These are phyloP conservation scores for Myrica gale DNA, from an alignment of 306 rosid genomes.

Conservation along the genomic window DNA sequence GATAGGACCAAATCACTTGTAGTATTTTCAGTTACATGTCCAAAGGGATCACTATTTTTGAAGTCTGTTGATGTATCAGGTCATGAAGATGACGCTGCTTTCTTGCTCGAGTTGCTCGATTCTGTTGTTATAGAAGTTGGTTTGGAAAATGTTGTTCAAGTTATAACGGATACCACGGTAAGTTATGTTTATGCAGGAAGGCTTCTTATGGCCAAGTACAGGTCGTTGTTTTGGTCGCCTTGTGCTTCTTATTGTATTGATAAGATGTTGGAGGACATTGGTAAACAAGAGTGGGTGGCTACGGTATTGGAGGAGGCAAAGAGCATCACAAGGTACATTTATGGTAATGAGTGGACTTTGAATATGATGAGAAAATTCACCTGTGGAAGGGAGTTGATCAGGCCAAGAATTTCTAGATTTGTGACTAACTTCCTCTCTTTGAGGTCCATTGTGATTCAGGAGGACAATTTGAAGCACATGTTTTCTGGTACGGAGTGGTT, in stretches of 20 bases:
- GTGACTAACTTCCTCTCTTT: slow-evolving; percentile 59
- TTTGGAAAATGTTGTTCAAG: slow-evolving; percentile 69
- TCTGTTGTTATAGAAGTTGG: slow-evolving; percentile 62
- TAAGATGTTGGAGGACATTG: slow-evolving; percentile 64
- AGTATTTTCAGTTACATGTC: slow-evolving; percentile 54
- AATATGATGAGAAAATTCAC: slow-evolving; percentile 58
- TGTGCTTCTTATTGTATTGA: slow-evolving; percentile 60
- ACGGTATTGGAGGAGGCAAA: slow-evolving; percentile 62
- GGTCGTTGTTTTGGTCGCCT: slow-evolving; percentile 75
- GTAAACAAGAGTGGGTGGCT: slow-evolving; percentile 60
- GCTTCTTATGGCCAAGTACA: slow-evolving; percentile 61
- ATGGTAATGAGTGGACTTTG: slow-evolving; percentile 52
- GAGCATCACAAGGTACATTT: slow-evolving; percentile 47
- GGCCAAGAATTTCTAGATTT: slow-evolving; percentile 54
- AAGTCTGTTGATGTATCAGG: slow-evolving; percentile 61
- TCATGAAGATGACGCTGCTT: slow-evolving; percentile 47
- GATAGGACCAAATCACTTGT: slow-evolving; percentile 44
- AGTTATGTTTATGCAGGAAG: slow-evolving; percentile 56
- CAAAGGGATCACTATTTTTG: slow-evolving; percentile 53
- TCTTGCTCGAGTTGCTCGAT: slow-evolving; percentile 58
- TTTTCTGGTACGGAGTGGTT: slow-evolving; percentile 61
- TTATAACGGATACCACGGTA: slow-evolving; percentile 55
- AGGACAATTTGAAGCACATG: slow-evolving; percentile 63
- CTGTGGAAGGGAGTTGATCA: slow-evolving; percentile 55
- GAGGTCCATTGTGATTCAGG: slow-evolving; percentile 58